Conservation (phyloP, 495 filamentous ascomycete species). For the Aeminium ludgeri region DNA sequence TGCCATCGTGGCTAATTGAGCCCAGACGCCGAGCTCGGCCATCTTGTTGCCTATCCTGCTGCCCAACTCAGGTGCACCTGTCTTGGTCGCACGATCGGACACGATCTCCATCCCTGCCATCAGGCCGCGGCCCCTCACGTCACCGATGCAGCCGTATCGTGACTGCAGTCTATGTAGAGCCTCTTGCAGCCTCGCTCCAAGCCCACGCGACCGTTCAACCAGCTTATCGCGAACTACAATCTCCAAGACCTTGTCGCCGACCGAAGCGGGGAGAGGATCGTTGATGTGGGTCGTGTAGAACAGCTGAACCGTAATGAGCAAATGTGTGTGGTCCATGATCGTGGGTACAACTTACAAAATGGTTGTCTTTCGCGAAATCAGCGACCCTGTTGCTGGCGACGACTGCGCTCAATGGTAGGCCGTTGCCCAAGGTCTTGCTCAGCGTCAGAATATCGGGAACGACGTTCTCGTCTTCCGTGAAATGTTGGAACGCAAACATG, state of each 20-base stretch:
- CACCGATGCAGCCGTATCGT: conserved; percentile 38
- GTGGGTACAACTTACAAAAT: conserved; percentile 16
- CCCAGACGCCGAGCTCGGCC: conserved; percentile 34
- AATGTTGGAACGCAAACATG: conserved; percentile 34
- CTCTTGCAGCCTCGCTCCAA: conserved; percentile 28
- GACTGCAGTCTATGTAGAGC: conserved; percentile 28
- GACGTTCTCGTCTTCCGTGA: conserved; percentile 21
- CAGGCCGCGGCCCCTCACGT: conserved; percentile 37
- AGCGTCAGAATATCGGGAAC: conserved; percentile 38
- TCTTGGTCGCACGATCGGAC: conserved; percentile 27
- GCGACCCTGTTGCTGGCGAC: conserved; percentile 34
- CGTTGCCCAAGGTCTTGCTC: conserved; percentile 39
- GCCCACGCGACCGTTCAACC: conserved; percentile 24
- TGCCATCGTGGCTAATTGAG: conserved; percentile 32
- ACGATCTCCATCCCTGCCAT: conserved; percentile 40
- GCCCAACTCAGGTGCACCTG: conserved; percentile 31
- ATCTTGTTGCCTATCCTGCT: conserved; percentile 23
- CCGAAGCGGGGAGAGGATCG: conserved; percentile 37
- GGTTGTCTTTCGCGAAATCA: conserved; percentile 21
- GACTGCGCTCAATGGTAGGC: conserved; percentile 35
- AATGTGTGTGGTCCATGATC: too few relatives aligned
- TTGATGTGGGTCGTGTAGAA: conserved; percentile 36
- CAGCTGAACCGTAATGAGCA: conserved; percentile 1
- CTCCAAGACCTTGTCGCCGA: conserved; percentile 39
- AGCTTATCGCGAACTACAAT: conserved; percentile 36